phyloP scores from a whole-genome alignment of 164 flowering plant species.

The Tinospora cordifolia region DNA sequence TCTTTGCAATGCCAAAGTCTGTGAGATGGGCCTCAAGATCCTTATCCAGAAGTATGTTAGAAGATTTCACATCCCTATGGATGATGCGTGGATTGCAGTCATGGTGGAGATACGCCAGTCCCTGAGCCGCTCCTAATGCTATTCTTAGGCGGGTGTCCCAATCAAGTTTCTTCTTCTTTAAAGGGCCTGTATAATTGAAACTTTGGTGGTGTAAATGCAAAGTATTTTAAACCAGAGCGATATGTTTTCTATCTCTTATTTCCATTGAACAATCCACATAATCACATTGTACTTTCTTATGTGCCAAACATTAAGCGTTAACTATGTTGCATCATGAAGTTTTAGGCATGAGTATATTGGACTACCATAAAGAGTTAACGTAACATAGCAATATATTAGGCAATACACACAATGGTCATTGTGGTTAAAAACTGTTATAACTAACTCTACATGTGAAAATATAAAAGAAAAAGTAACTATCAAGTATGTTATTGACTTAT shows the following conservation, averaged over 20 bases:
- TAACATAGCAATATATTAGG: no score
- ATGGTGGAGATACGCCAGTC: slow-evolving; percentile 90
- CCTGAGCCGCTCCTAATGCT: slow-evolving; percentile 90
- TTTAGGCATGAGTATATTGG: no score
- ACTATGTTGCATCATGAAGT: no score
- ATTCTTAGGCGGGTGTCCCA: slow-evolving; percentile 81
- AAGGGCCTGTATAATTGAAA: slow-evolving; percentile 33
- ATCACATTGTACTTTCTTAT: no score
- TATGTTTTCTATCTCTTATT: no score
- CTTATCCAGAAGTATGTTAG: slow-evolving; percentile 81
- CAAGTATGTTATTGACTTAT: no score
- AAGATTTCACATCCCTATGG: slow-evolving; percentile 93
- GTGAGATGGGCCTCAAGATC: slow-evolving; percentile 92
- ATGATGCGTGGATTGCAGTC: slow-evolving; percentile 93
- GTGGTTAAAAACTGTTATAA: no score
- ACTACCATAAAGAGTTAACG: no score
- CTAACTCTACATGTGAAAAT: neutral
- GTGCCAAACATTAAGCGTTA: no score
- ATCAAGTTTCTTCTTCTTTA: slow-evolving; percentile 74
- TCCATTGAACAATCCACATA: no score
- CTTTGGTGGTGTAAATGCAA: neutral
- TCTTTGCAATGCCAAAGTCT: slow-evolving; percentile 96
- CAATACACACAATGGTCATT: no score
- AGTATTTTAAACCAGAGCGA: no score
- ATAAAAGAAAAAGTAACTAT: neutral